Percentiles rank a stretch among this genome's conserved stretches.
phyloP scores from a whole-genome alignment of 768 basidiomycete genomes.

The Mycena belliarum region DNA sequence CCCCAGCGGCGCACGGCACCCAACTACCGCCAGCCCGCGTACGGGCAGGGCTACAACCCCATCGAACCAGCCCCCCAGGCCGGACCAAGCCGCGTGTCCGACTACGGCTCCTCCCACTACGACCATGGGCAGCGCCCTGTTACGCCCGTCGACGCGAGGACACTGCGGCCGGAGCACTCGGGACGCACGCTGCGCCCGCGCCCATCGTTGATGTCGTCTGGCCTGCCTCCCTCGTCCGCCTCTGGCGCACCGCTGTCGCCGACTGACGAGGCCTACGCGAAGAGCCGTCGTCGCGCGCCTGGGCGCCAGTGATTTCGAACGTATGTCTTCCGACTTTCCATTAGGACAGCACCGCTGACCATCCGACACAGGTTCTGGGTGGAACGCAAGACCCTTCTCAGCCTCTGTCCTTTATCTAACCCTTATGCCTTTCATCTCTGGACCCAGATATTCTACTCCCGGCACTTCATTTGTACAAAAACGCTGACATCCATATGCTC shows the following conservation, averaged over 20 bases:
- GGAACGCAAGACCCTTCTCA: not conserved
- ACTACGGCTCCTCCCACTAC: not conserved
- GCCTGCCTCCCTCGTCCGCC: not conserved
- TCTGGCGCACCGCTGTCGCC: not conserved
- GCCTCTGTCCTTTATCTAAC: not conserved
- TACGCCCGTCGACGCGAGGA: not conserved
- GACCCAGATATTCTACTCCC: not conserved
- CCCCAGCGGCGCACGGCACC: no score
- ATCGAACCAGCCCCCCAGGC: not conserved
- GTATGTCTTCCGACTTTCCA: not conserved
- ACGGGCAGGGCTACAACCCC: no score
- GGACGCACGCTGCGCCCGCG: constrained; percentile 6
- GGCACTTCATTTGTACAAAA: not conserved
- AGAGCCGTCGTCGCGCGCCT: constrained; percentile 3
- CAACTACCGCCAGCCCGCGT: no score
- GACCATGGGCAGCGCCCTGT: no score
- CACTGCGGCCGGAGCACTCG: not conserved
- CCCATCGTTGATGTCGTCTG: not conserved
- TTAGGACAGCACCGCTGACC: not conserved
- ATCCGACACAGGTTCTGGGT: not conserved
- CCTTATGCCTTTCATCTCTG: not conserved
- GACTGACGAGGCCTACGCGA: constrained; percentile 10
- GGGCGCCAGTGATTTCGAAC: not conserved
- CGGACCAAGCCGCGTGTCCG: not conserved
- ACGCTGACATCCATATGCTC: not conserved